Evolutionary conservation across 305 asterid species (phyloP).

Genomic region (Solanum aculeatissimum): DNA sequence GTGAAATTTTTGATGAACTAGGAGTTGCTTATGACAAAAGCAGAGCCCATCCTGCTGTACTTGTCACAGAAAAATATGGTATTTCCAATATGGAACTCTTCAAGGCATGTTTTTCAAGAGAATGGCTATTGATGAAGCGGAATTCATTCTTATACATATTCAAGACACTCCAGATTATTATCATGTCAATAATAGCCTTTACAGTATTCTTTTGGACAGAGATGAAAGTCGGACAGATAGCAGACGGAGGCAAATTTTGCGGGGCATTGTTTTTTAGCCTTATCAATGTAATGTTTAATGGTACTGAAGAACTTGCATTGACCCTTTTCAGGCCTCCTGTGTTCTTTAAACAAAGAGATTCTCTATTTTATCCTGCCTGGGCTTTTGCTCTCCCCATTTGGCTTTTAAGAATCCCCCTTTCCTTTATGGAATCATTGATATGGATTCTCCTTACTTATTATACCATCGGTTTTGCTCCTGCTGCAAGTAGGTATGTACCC

Average conservation of each 20-base stretch:
- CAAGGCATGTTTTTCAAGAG: constrained; percentile 70
- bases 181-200: constrained; percentile 69
- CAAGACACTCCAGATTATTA: constrained; percentile 70
- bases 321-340: constrained; percentile 65
- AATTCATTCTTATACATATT: constrained; percentile 70
- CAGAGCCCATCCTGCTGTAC: constrained; percentile 75
- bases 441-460: constrained; percentile 80
- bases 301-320: constrained; percentile 75
- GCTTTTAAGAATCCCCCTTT: constrained; percentile 67
- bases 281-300: constrained; percentile 79
- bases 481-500: constrained; percentile 44
- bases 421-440: constrained; percentile 64
- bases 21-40: constrained; percentile 50
- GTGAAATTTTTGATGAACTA: constrained; percentile 51
- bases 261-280: constrained; percentile 81
- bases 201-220: constrained; percentile 82
- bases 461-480: constrained; percentile 87
- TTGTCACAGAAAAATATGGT: constrained; percentile 69
- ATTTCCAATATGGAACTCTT: constrained; percentile 72
- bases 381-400: constrained; percentile 83
- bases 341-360: constrained; percentile 78
- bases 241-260: constrained; percentile 63
- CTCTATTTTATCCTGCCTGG: constrained; percentile 85
- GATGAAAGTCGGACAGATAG: constrained; percentile 53
- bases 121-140: constrained; percentile 78